Base-by-base conservation (phyloP, 2,329 filamentous ascomycete genomes). In the Pseudogymnoascus sp. region DNA sequence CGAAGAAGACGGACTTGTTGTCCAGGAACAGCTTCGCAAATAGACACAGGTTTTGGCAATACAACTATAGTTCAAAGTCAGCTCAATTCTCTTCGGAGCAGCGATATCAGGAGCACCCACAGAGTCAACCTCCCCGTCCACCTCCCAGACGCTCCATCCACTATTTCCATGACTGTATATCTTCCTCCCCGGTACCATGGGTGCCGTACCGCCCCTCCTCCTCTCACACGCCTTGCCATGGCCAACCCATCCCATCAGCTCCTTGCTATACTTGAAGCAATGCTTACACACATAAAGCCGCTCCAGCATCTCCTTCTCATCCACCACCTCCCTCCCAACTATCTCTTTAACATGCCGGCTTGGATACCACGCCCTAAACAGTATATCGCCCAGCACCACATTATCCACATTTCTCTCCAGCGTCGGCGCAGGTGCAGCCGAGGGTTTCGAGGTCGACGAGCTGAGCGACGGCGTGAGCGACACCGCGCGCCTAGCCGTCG, bases 11-110 rank as follows among this genome's bases (percentile, higher is more conserved):
- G 6, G 91, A 96, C 72, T 99, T 99, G 71, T 95, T 96, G 74
- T 97, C 92, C 66, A 99, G 88, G 74, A 97, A 99, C 47, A 99
- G 85, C 75, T 97, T 99, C 28, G 92, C 92, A 73, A 97, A 97
- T 50, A 99, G 86, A 8, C 90, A 97, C 11, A 99, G 82, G 69
- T 97, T 96, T 75, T 97, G 94, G 67, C 91, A 92, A 73, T 96
- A 97, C 30, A 97, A 82, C 81, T 87, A 63, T 59, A 20, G 18
- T 4, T 4, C 20, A 9, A n/a, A 57, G n/a, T 61, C 22, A 58
- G 41, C 50, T 28, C 8, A 50, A 25, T 14, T 59, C 1, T 59
- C 41, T 12, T 39, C 25, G 28, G 28, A 67, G 22, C 14, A 2
- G 6, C 9, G 3, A 20, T 38, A 39, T 4, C 18, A 30, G 60